Evolutionary conservation across 352 stramenopile species (phyloP), one percentile per base, ranked within the genome.

Genomic region (Phytophthora melonis): DNA sequence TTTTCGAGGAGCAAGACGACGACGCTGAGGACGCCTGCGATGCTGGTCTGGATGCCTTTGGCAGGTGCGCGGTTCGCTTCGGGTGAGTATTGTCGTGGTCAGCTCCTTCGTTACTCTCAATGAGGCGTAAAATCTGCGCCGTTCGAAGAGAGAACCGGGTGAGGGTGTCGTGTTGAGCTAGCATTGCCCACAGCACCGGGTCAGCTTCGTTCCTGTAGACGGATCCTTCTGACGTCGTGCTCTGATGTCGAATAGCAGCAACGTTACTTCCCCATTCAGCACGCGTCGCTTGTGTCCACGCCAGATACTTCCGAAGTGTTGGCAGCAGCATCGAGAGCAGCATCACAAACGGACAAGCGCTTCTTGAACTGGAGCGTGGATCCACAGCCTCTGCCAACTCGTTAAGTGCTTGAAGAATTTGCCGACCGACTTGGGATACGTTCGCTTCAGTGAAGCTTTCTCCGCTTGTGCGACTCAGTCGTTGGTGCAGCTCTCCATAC

Each of bases 291-390:
- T 79, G 36, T 25, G 86, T 78, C 77, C 77, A 93, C 5, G 74
- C 59, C n/a, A 91, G 47, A 23, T 89, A 83, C 58, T 91, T 90
- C 27, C 83, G 80, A 54, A 93, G 73, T 43, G 73, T 75, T 53
- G 86, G 84, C 36, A 91, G 19, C 11, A 90, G 14, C 45, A 90
- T 82, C 0, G 86, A 92, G 2, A 93, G 63, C 49, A 90, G 60
- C 84, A 93, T 93, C 52, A 90, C 84, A 56, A 90, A 91, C 43
- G 86, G 83, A 53, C 72, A 77, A 6, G 61, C 23, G 54, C 30
- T 67, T 50, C 59, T 66, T 50, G 58, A 39, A 18, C 57, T 43
- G 18, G 14, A 73, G 3, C 60, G 68, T 73, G 65, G 50, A 55
- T 76, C 49, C 8, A 49, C 53, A 66, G 64, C 34, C 11, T 72